Base-by-base conservation (phyloP, 139 green algal species). In the Dunaliella sp. region DNA sequence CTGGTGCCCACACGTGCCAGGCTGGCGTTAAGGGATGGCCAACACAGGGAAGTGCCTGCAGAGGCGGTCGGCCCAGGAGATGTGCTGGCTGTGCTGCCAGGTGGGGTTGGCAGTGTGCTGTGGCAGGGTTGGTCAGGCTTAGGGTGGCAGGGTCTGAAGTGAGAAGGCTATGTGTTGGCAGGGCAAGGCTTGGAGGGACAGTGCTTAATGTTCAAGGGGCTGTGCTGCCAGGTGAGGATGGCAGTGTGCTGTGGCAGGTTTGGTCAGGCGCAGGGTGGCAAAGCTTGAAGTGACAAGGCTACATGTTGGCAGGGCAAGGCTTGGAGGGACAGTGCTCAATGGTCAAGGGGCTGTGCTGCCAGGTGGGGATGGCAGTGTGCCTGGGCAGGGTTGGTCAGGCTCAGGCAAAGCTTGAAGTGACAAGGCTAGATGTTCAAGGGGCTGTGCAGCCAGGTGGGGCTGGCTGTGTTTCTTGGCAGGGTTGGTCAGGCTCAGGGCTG, bases 101-200 rank as follows among this genome's bases (percentile, higher is more conserved):
- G 95, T 7, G 96, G 98, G 3, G 30, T 26, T 65, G 48, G 81
- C 77, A 90, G 3, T 84, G 98, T 26, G 95, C 96, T 28, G 94
- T 97, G 48, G 96, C 98, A 72, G 96, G 96, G 3, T 72, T 88
- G 36, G 95, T 98, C n/a, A n/a, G n/a, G n/a, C n/a, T n/a, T n/a
- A n/a, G n/a, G n/a, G n/a, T n/a, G n/a, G n/a, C n/a, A n/a, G n/a
- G n/a, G n/a, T n/a, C n/a, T n/a, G n/a, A n/a, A n/a, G n/a, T n/a
- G n/a, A n/a, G n/a, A n/a, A n/a, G n/a, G n/a, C n/a, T n/a, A n/a
- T n/a, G n/a, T n/a, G n/a, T n/a, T n/a, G n/a, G n/a, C n/a, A n/a
- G n/a, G n/a, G n/a, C n/a, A n/a, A n/a, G n/a, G n/a, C n/a, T n/a
- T n/a, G n/a, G n/a, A n/a, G n/a, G n/a, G n/a, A n/a, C n/a, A n/a